Base-by-base conservation (phyloP, 768 basidiomycete genomes). In the Pleurotus citrinopileatus region DNA sequence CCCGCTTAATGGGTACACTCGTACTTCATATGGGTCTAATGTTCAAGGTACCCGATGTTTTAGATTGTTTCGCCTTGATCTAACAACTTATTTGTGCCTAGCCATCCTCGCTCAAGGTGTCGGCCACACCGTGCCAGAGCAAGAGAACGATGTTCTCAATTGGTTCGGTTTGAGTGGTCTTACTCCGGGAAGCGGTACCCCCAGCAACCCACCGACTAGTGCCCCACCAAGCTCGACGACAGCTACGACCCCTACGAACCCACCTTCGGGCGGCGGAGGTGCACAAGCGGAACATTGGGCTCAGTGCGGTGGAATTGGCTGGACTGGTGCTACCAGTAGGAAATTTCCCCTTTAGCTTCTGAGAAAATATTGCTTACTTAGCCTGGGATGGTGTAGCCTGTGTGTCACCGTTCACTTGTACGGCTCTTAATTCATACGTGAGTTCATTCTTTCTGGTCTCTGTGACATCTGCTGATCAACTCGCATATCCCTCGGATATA, bases 81-180 rank as follows among this genome's bases (percentile, higher is more conserved):
- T 12, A 22, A 12, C 26, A 22, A 17, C n/a, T n/a, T 9, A 34
- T 34, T n/a, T 34, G 32, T 34, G n/a, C n/a, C 43, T 20, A 51
- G 79, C 73, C n/a, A 78, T 79, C 57, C 69, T 70, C 52, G 80
- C 77, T 5, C 63, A 67, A 48, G 72, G 72, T 15, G 74, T 80
- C 19, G 75, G 74, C 42, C 81, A 83, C 65, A 77, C 77, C 48
- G 75, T 81, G n/a, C 79, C 77, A 9, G 69, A 73, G 12, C 78
- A 77, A 55, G 78, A 70, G 53, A 69, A 67, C 44, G 72, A 78
- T 46, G 76, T 74, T 40, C 66, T 81, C 45, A 62, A 64, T 27
- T 82, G 73, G 73, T 78, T 81, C 56, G 78, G 78, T 28, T 68
- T 81, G 54, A 72, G 67, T 27, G 17, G 28, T 2, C 38, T 42